These are phyloP conservation scores for Leucaena leucocephala DNA, from an alignment of 306 rosid species.

Conservation along the genomic window DNA sequence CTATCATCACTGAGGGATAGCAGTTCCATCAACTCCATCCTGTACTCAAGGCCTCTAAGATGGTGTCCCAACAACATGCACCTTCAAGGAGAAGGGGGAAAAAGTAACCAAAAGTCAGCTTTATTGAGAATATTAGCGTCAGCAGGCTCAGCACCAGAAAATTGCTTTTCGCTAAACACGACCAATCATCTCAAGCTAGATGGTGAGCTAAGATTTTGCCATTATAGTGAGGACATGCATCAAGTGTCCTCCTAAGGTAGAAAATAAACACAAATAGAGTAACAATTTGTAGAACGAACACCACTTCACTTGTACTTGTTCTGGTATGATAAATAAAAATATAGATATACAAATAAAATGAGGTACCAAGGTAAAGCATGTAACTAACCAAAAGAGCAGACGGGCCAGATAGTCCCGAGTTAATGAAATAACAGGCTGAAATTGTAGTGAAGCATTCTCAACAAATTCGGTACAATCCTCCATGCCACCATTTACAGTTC, in stretches of 20 bases:
- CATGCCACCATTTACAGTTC: conserved; percentile 46
- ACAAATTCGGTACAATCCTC: conserved; percentile 84
- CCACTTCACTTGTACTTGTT: neutral
- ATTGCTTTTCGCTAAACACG: conserved; percentile 6
- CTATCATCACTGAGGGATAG: conserved; percentile 55
- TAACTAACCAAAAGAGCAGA: conserved; percentile 88
- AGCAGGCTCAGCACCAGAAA: conserved; percentile 19
- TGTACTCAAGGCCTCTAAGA: conserved; percentile 88
- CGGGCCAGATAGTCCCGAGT: conserved; percentile 90
- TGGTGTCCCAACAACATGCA: conserved; percentile 94
- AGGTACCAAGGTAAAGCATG: neutral
- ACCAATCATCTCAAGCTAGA: conserved; percentile 23
- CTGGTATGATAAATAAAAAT: neutral
- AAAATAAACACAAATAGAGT: conserved; percentile 31
- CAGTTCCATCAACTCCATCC: conserved; percentile 76
- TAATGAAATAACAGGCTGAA: conserved; percentile 76
- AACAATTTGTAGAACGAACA: neutral
- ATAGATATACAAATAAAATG: neutral
- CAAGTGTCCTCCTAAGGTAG: conserved; percentile 36
- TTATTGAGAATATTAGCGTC: conserved; percentile 22
- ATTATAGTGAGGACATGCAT: neutral
- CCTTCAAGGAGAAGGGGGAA: conserved; percentile 43
- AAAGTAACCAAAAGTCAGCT: conserved; percentile 29
- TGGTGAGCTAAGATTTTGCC: neutral
- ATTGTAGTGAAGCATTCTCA: conserved; percentile 80